Evolutionary conservation across 1,139 yeast species (phyloP), one percentile per base, ranked within the genome.

Genomic region (Sugiyamaella grinbergsii): DNA sequence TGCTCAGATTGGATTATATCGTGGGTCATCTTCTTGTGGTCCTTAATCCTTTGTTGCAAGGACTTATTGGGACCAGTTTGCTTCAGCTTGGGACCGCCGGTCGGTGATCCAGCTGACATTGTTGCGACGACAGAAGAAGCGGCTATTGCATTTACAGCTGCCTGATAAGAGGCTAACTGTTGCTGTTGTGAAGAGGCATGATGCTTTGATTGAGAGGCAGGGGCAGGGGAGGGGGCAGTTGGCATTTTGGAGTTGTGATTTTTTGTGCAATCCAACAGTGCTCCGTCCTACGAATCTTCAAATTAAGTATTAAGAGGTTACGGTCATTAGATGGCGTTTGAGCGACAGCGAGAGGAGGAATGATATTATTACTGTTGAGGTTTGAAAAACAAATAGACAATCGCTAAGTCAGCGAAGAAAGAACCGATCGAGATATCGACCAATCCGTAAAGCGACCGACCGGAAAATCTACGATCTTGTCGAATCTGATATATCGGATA

Each of bases 41-140:
- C 51, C 32, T 42, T 42, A 23, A 36, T 43, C 16, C 47, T 20
- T 32, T 33, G 33, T 28, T 42, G 42, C 11, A 38, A 39, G 16
- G 51, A 48, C 28, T 48, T 48, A 29, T 48, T 48, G 11, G 51
- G 51, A 11, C 43, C 51, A 6, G 43, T 32, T 38, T 48, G 51
- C 20, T 42, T 41, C 22, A 48, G 38, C 32, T 43, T 34, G 4
- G 28, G 26, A 4, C 36, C 41, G 10, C 28, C 36, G 7, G 23
- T 26, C 5, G 46, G 15, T 7, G 47, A 41, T 11, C 45, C 38
- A 29, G 45, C 37, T 19, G 37, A 26, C 26, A 31, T 19, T 5
- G 31, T 32, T n/a, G 45, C 45, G 4, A 38, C 45, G 3, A 41
- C 37, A 19, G 45, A 41, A n/a, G 45, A 41, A 41, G 45, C 45